A percentile compares a stretch with the other conserved stretches of the same genome.
phyloP scores from a whole-genome alignment of 352 stramenopile genomes.

The Phytophthora kernoviae region DNA sequence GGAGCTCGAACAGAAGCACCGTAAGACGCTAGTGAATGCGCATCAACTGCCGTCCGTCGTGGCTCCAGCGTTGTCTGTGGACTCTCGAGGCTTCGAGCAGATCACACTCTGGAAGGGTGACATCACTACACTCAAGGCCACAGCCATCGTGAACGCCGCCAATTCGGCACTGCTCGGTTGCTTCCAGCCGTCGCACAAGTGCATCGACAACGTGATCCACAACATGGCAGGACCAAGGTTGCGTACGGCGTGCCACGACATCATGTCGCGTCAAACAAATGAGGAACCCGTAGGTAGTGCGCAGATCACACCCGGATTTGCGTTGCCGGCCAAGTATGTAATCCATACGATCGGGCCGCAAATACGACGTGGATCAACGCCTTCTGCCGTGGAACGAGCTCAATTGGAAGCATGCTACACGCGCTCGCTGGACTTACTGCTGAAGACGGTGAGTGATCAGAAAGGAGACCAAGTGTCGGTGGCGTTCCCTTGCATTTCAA shows the following conservation, averaged over 20 bases:
- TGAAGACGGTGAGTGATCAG: constrained; percentile 28
- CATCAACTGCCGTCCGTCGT: constrained; percentile 16
- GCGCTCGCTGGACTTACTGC: constrained; percentile 47
- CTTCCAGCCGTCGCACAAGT: constrained; percentile 72
- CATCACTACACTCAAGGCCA: constrained; percentile 63
- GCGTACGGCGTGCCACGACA: constrained; percentile 53
- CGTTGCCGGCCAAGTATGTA: constrained; percentile 53
- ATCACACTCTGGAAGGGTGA: constrained; percentile 69
- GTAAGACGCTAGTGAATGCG: constrained; percentile 27
- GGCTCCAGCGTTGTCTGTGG: constrained; percentile 2
- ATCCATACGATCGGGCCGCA: constrained; percentile 72
- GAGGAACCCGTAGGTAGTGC: constrained; percentile 48
- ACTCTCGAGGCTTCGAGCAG: constrained; percentile 29
- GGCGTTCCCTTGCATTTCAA: constrained; percentile 74
- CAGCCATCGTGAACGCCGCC: constrained; percentile 72
- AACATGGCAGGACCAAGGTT: constrained; percentile 59
- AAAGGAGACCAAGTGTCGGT: constrained; percentile 32
- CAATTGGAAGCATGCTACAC: constrained; percentile 60
- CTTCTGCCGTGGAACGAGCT: constrained; percentile 26
- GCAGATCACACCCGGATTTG: constrained; percentile 65
- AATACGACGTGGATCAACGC: constrained; percentile 32
- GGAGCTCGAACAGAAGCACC: constrained; percentile 28
- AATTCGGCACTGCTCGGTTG: constrained; percentile 71
- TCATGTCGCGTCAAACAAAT: constrained; percentile 44
- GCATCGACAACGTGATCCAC: constrained; percentile 82